Base-by-base conservation (phyloP, 2,329 filamentous ascomycete genomes). In the Fusarium aywerte region DNA sequence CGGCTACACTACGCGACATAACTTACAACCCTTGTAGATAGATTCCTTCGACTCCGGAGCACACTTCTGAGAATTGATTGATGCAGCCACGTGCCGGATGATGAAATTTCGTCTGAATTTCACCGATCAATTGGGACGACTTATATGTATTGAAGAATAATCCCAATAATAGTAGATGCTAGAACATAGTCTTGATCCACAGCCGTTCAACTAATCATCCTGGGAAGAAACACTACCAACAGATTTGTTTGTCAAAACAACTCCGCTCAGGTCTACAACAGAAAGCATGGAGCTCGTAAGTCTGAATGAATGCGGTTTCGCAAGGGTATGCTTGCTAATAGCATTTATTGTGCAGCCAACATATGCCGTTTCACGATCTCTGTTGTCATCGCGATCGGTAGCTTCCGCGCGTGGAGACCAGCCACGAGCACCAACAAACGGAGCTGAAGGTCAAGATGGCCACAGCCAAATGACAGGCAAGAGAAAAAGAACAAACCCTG, bases 91-190 rank as follows among this genome's bases (percentile, higher is more conserved):
- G 47, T 50, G 47, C 39, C 33, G 47, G 25, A 50, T 50, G 47
- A n/a, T 50, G 47, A 18, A 50, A 50, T 31, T 39, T 20, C n/a
- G n/a, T 15, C n/a, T 50, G n/a, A 29, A 50, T 31, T 50, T 23
- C n/a, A 29, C 13, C 21, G 23, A n/a, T 21, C 18, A 21, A 31
- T n/a, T n/a, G n/a, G n/a, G 13, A 38, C 9, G 25, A 31, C 16
- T 16, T 50, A 50, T 50, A 50, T 50, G 47, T 50, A 50, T 50
- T 31, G 33, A 39, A 50, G 23, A 50, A 29, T 29, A 50, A 50
- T 29, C 47, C 33, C 35, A 31, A 38, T 31, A 39, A 11, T 39
- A 36, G 32, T 39, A 36, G 32, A 27, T 27, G 16, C 16, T 48
- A 48, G 43, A 18, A 50, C 35, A 39, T 38, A 21, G 11, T 21